These are phyloP conservation scores for Balansia obtecta DNA, from an alignment of 2,329 filamentous ascomycete species.

Conservation along the genomic window DNA sequence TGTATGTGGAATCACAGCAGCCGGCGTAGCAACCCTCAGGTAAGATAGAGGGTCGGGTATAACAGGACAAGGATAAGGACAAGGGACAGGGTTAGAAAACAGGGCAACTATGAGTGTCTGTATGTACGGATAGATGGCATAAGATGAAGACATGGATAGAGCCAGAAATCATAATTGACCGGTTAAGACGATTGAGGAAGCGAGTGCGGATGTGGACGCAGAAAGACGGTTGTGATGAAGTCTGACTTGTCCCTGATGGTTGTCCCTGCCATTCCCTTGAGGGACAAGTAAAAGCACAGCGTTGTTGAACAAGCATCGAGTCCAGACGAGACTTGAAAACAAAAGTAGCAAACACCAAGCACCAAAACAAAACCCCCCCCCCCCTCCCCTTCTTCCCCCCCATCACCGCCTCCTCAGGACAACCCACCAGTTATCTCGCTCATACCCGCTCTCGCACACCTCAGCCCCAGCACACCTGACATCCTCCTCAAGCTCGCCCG, in stretches of 20 bases:
- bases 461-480: constrained; percentile 60
- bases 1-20: neutral
- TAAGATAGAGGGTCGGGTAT: neutral
- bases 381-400: too few species aligned
- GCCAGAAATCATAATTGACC: neutral
- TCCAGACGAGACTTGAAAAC: too few species aligned
- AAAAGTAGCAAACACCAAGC: too few species aligned
- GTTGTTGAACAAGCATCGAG: too few species aligned
- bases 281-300: too few species aligned
- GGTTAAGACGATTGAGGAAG: neutral
- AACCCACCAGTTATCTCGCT: constrained; percentile 98
- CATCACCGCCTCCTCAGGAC: constrained; percentile 38
- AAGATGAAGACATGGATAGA: constrained; percentile 1
- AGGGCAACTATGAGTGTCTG: too few species aligned
- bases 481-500: constrained; percentile 78
- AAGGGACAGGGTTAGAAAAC: neutral
- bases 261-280: too few species aligned
- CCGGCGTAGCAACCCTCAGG: neutral
- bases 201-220: too few species aligned
- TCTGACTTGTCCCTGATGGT: too few species aligned
- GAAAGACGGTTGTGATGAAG: too few species aligned
- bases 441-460: constrained; percentile 74
- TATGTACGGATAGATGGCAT: too few species aligned
- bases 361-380: too few species aligned
- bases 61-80: neutral